Evolutionary conservation across 106 monocot species (phyloP).

Genomic region (Posidonia australis): DNA sequence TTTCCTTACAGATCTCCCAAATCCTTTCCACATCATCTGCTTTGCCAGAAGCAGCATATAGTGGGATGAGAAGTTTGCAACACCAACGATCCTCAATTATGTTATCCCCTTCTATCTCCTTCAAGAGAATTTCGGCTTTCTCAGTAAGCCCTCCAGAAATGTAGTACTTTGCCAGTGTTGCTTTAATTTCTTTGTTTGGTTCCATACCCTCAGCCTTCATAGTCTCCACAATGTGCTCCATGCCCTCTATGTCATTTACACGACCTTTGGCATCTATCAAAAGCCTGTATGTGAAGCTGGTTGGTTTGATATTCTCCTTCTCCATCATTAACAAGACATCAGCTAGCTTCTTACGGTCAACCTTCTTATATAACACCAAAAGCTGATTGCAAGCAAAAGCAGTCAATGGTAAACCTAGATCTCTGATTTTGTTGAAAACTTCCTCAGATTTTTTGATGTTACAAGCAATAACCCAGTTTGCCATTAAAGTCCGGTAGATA

Average conservation of each 20-base stretch:
- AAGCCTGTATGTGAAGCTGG: conserved; percentile 55
- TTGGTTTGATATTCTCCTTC: conserved; percentile 62
- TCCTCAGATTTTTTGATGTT: conserved; percentile 65
- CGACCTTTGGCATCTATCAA: conserved; percentile 73
- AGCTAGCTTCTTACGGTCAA: conserved; percentile 48
- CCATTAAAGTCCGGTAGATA: conserved; percentile 57
- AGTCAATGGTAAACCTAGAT: conserved; percentile 44
- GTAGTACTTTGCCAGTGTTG: conserved; percentile 42
- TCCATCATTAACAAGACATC: conserved; percentile 70
- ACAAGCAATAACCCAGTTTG: conserved; percentile 36
- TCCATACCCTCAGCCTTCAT: conserved; percentile 68
- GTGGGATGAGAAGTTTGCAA: conserved; percentile 34
- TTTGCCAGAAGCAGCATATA: conserved; percentile 48
- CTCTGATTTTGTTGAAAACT: conserved; percentile 68
- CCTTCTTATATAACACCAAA: conserved; percentile 56
- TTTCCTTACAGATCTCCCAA: conserved; percentile 35
- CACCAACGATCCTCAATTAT: conserved; percentile 29
- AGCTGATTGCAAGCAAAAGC: conserved; percentile 65
- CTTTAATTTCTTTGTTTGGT: conserved; percentile 29
- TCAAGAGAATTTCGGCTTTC: conserved; percentile 47
- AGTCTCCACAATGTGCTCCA: conserved; percentile 50
- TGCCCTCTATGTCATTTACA: conserved; percentile 50
- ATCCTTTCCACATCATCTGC: conserved; percentile 47
- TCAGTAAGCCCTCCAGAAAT: conserved; percentile 39
- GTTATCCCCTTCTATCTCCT: conserved; percentile 60